Evolutionary conservation across 305 asterid species (phyloP).

Genomic region (Caryopteris hybrid): DNA sequence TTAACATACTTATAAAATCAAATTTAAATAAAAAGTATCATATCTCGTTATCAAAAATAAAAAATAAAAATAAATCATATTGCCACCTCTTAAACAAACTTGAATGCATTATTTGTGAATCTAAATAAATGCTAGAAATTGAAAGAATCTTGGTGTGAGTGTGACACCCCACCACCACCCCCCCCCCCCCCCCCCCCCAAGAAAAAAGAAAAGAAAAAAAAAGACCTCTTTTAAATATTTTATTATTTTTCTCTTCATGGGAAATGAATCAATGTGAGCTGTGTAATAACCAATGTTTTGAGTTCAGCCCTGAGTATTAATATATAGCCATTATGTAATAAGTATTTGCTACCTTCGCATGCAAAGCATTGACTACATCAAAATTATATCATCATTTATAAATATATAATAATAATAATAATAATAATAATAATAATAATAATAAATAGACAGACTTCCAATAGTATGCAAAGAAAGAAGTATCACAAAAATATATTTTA

Average conservation of each 20-base stretch:
- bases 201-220: too few species aligned
- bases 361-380: conserved; percentile 1
- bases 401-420: too few species aligned
- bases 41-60: too few species aligned
- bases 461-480: not conserved
- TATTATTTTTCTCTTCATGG: not conserved
- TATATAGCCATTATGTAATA: not conserved
- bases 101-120: not conserved
- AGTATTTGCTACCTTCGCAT: not conserved
- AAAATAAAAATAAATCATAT: too few species aligned
- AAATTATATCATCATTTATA: not conserved
- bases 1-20: too few species aligned
- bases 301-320: not conserved
- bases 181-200: too few species aligned
- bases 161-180: not conserved
- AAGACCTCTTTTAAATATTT: too few species aligned
- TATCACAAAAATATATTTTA: not conserved
- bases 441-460: not conserved
- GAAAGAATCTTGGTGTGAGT: not conserved
- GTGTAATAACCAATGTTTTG: not conserved
- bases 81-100: not conserved
- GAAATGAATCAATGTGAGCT: not conserved
- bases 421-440: too few species aligned
- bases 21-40: too few species aligned
- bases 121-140: too few species aligned